Evolutionary conservation across 768 basidiomycete genomes (phyloP).

Genomic region (Kwoniella mangroviensis): DNA sequence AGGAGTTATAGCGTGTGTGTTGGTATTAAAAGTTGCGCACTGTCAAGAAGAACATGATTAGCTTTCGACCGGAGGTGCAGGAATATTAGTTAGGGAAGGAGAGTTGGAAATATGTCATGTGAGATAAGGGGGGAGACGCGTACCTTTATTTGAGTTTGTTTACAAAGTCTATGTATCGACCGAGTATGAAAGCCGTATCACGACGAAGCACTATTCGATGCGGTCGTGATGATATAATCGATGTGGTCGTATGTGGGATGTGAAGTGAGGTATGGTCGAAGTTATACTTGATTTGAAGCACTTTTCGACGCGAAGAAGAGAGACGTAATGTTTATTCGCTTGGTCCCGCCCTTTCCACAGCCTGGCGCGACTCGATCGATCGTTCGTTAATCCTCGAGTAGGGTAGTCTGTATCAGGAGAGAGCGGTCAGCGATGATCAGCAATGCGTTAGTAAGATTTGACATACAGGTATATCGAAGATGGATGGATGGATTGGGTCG

Average conservation of each 20-base stretch:
- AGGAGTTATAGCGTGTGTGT: not conserved
- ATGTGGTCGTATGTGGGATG: not conserved
- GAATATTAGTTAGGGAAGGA: not conserved
- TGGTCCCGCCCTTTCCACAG: not conserved
- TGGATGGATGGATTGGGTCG: not conserved
- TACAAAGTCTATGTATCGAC: not conserved
- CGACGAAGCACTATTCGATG: not conserved
- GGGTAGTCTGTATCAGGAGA: not conserved
- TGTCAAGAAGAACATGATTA: not conserved
- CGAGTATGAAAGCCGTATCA: not conserved
- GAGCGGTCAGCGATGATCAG: not conserved
- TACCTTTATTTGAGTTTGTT: conserved; percentile 18
- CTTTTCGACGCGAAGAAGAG: conserved; percentile 7
- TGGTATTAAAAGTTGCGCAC: conserved; percentile 23
- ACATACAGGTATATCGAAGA: not conserved
- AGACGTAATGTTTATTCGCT: conserved; percentile 10
- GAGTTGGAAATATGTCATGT: not conserved
- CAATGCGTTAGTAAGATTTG: not conserved
- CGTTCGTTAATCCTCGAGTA: not conserved
- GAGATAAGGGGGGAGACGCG: conserved; percentile 13
- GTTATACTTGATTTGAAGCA: not conserved
- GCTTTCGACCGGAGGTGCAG: not conserved
- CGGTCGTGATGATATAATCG: conserved; percentile 2
- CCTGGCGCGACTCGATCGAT: not conserved
- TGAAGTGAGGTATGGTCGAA: not conserved